phyloP scores from a whole-genome alignment of 2,329 filamentous ascomycete species.

The Fusarium sarcochroum region DNA sequence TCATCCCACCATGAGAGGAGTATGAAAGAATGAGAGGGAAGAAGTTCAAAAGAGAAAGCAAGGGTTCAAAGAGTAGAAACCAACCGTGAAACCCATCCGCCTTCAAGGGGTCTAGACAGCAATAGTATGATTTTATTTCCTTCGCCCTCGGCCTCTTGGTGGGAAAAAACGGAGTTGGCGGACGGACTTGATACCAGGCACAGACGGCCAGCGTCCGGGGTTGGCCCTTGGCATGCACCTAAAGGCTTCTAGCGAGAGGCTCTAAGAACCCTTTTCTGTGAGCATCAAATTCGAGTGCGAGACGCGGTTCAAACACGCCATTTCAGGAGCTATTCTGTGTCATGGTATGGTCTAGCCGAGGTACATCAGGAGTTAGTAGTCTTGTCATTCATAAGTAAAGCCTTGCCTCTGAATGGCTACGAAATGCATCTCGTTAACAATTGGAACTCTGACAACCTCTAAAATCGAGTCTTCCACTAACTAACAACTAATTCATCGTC shows the following conservation, averaged over 20 bases:
- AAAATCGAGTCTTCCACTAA: background rate
- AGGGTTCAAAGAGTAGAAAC: constrained; percentile 23
- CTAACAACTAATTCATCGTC: constrained; percentile 7
- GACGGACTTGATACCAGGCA: constrained; percentile 44
- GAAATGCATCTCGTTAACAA: background rate
- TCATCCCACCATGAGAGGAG: constrained; percentile 37
- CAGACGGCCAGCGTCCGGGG: constrained; percentile 41
- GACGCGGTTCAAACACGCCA: constrained; percentile 39
- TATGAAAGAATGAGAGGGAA: constrained; percentile 9
- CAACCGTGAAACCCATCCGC: constrained; percentile 14
- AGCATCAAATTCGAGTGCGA: constrained; percentile 10
- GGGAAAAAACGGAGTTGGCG: constrained; percentile 34
- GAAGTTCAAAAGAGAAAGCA: constrained; percentile 8
- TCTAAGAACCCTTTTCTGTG: constrained; percentile 12
- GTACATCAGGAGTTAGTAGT: background rate
- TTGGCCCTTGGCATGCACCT: constrained; percentile 44
- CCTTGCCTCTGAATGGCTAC: background rate
- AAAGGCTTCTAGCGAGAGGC: constrained; percentile 25
- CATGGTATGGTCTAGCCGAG: constrained; percentile 25
- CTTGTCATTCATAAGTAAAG: background rate
- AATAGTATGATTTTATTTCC: constrained; percentile 35
- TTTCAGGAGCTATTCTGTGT: constrained; percentile 38
- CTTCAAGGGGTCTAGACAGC: constrained; percentile 21
- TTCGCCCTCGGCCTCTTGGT: background rate
- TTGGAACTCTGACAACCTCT: background rate